Base-by-base conservation (phyloP, 352 stramenopile genomes). In the Aphanomyces euteiches region DNA sequence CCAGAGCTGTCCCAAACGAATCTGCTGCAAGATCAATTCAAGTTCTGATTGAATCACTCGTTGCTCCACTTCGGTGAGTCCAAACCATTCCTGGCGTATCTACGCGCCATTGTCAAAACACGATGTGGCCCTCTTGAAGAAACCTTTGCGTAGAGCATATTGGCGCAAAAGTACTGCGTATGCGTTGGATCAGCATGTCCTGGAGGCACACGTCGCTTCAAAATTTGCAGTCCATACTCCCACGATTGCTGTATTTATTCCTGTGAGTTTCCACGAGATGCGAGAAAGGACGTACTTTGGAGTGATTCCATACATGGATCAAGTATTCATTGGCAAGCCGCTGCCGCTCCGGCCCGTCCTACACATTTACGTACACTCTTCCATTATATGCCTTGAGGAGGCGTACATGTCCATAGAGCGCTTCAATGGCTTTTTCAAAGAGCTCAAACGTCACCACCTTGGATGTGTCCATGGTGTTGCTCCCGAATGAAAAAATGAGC, bases 111-210 rank as follows among this genome's bases (percentile, higher is more conserved):
- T 37, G 47, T 67, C 8, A 57, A 40, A 10, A 39, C 13, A 10
- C 13, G 43, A 39, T 37, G 21, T 7, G 60, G 43, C 4, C 7
- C 15, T 10, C 7, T 28, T 34, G 5, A 34, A 13, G 7, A 10
- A 48, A 70, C 64, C 54, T 70, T 70, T 28, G n/a, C 53, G 40
- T 70, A 70, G n/a, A 70, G 41, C 64, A 70, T 70, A 36, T 70
- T 70, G 15, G 64, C 64, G 13, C 43, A 54, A 61, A 70, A 70
- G 47, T 70, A 70, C 40, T 70, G 64, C 15, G 53, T 63, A 19
- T 54, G 64, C 13, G 64, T 70, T 12, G 59, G 39, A 37, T 67
- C 39, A 17, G 19, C 41, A 5, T 54, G 21, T 21, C 34, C 43
- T 21, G 39, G n/a, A 19, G 34, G 17, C 7, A 28, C 43, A 38